Base-by-base conservation (phyloP, 176 grass and related monocot genomes). In the Lolium multiflorum region DNA sequence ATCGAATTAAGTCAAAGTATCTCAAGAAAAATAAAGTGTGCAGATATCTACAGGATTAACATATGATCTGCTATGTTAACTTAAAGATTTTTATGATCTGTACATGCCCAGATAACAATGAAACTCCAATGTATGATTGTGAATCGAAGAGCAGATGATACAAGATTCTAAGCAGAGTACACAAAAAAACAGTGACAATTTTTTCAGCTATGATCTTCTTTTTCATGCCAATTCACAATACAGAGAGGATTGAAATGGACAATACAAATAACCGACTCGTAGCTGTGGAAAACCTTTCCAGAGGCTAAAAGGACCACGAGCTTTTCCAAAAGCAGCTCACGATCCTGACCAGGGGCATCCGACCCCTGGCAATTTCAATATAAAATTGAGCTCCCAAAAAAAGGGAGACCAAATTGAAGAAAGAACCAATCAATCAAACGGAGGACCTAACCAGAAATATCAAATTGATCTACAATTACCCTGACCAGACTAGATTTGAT, bases 371-470 rank as follows among this genome's bases (percentile, higher is more conserved):
- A 65, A 65, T 74, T 91, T 74, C 79, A 93, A 85, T 76, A 64
- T 63, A 74, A 84, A 60, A 58, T 61, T 58, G 76, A 80, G 59
- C 70, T 80, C 74, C 71, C 75, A 83, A 72, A 83, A 71, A 60
- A 28, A 26, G 18, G 77, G 52, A 31, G 51, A 38, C 37, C 54
- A 77, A 80, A 78, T 46, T 76, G 76, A 71, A 79, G 66, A 95
- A 87, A 93, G 71, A 91, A 87, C 76, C 77, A 95, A 93, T 79
- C 79, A 91, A 95, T 95, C 81, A 91, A 84, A 91, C 74, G 37
- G 73, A 95, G 82, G 54, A 76, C 79, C 71, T 90, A 88, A 54
- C 24, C 48, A 83, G 31, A 75, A 88, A 71, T 55, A 26, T 78
- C 56, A 86, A 72, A 76, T 75, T 83, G 10, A 84, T 26, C 84